Evolutionary conservation across 2,329 filamentous ascomycete species (phyloP).

Genomic region (Diaporthe destruens): DNA sequence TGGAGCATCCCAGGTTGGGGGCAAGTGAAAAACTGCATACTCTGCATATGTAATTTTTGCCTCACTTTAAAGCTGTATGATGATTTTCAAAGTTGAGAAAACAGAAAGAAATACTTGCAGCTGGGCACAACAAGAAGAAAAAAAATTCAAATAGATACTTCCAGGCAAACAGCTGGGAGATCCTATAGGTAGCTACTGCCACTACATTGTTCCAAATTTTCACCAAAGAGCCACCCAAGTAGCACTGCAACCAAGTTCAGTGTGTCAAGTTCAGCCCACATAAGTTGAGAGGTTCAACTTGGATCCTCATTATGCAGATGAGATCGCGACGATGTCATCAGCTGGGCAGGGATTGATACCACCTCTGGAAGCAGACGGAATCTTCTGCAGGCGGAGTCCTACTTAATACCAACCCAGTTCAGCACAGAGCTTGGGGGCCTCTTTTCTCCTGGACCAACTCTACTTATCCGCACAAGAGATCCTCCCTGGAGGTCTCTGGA

Average conservation of each 20-base stretch:
- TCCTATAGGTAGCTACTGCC: too few relatives aligned
- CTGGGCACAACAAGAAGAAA: neutral
- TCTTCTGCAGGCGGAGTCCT: neutral
- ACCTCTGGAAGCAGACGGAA: neutral
- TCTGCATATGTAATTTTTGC: neutral
- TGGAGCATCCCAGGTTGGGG: too few relatives aligned
- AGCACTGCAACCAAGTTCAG: neutral
- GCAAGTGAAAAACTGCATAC: neutral
- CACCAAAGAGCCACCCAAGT: neutral
- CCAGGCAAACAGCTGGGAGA: too few relatives aligned
- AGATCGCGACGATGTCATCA: neutral
- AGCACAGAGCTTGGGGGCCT: neutral
- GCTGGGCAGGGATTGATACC: too few relatives aligned
- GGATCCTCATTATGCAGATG: too few relatives aligned
- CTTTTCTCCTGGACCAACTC: neutral
- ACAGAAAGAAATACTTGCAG: neutral
- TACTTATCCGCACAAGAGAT: neutral
- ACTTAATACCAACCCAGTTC: neutral
- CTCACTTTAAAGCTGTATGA: neutral
- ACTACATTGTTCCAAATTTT: neutral
- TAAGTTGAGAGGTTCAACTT: neutral
- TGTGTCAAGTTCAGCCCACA: too few relatives aligned
- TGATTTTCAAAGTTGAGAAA: neutral
- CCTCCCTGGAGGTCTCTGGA: neutral
- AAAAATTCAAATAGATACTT: neutral